Percentiles rank a stretch among this genome's conserved stretches.
phyloP scores from a whole-genome alignment of 768 basidiomycete species.

The Tulasnella sp. region DNA sequence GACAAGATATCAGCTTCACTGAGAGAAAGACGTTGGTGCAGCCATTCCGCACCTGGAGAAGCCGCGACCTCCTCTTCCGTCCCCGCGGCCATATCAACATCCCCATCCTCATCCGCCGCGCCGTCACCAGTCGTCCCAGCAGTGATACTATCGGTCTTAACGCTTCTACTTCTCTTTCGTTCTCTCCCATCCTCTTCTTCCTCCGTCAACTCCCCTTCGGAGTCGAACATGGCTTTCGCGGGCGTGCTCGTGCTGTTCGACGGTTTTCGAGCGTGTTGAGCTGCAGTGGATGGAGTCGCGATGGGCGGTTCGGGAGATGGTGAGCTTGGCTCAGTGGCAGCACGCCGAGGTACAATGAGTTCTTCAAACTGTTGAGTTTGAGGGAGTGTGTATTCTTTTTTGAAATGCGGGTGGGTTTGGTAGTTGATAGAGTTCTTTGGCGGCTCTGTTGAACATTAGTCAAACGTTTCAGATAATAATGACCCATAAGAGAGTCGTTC shows the following conservation, averaged over 20 bases:
- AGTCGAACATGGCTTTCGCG: slow-evolving; percentile 8
- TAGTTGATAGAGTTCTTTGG: slow-evolving; percentile 49
- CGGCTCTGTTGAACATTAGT: slow-evolving; percentile 17
- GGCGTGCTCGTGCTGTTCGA: slow-evolving; percentile 2
- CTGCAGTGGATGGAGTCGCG: not conserved
- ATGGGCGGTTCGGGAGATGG: slow-evolving; percentile 31
- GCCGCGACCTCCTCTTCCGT: slow-evolving; percentile 2
- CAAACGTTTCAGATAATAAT: not conserved
- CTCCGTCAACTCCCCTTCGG: slow-evolving; percentile 24
- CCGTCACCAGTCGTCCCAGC: not conserved
- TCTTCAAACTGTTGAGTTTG: slow-evolving; percentile 40
- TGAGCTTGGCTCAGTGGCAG: slow-evolving; percentile 49
- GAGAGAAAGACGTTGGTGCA: not conserved
- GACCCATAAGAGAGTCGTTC: not conserved
- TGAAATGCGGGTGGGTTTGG: slow-evolving; percentile 58
- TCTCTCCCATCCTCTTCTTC: slow-evolving; percentile 27
- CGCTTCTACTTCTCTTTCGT: slow-evolving; percentile 8
- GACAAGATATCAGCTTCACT: not conserved
- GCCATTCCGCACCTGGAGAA: not conserved
- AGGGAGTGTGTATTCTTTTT: slow-evolving; percentile 45
- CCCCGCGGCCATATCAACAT: slow-evolving; percentile 4
- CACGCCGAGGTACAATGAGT: slow-evolving; percentile 45
- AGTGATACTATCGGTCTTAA: slow-evolving; percentile 9
- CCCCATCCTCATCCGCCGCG: not conserved
- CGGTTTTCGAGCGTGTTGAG: slow-evolving; percentile 1